Evolutionary conservation across 2,329 filamentous ascomycete species (phyloP).

Genomic region (Aspergillus transmontanensis): DNA sequence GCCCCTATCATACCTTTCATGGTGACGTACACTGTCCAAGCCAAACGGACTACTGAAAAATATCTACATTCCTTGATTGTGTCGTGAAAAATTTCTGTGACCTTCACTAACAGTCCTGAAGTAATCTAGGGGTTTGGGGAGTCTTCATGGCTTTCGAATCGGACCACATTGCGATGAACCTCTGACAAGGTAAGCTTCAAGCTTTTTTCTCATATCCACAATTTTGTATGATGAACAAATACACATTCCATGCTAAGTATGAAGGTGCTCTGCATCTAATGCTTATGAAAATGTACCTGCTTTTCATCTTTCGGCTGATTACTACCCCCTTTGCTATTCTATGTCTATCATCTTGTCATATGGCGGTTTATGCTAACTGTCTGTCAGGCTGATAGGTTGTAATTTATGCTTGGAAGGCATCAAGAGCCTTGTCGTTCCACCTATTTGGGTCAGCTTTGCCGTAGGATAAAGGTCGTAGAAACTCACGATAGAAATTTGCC

Average conservation of each 20-base stretch:
- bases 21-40: constrained; percentile 64
- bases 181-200: constrained; percentile 20
- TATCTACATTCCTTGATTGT: constrained; percentile 14
- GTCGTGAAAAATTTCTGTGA: constrained; percentile 13
- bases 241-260: constrained; percentile 67
- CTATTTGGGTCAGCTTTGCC: constrained; percentile 35
- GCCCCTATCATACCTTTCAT: constrained; percentile 63
- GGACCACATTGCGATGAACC: not conserved
- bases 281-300: constrained; percentile 60
- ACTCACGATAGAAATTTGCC: constrained; percentile 67
- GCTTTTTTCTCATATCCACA: constrained; percentile 15
- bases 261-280: constrained; percentile 54
- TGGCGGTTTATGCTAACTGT: constrained; percentile 33
- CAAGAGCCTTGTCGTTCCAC: constrained; percentile 49
- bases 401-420: constrained; percentile 44
- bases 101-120: constrained; percentile 31
- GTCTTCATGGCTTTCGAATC: not conserved
- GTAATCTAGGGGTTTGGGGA: constrained; percentile 5
- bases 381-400: constrained; percentile 21
- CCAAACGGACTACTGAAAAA: constrained; percentile 63
- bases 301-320: constrained; percentile 69
- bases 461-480: constrained; percentile 4
- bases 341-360: constrained; percentile 23
- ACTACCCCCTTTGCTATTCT: constrained; percentile 27
- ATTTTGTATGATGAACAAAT: constrained; percentile 53